Base-by-base conservation (phyloP, 2,329 filamentous ascomycete species). In the Ceratocystis albifundus region DNA sequence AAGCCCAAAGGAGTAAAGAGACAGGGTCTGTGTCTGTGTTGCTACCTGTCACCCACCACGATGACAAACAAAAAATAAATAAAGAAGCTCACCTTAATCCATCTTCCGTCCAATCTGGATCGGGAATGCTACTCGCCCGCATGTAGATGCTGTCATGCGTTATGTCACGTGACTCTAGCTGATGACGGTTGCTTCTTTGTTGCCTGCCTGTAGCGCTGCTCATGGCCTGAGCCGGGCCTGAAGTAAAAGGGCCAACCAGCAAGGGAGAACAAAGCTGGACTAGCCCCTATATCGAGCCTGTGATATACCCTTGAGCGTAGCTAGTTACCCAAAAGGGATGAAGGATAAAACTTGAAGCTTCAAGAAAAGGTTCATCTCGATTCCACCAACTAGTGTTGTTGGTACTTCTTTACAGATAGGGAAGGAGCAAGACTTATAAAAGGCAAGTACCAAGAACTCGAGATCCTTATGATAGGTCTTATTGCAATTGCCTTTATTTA, bases 1-100 rank as follows among this genome's bases (percentile, higher is more conserved):
- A 30, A 32, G 55, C 55, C 55, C 7, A 36, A 59, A 59, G 55
- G 55, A 36, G 55, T 44, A 62, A 62, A 62, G 53, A 63, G 55
- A 17, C 20, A 59, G 55, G 55, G 55, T 57, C 53, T 57, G 53
- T 59, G 61, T 32, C 61, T 50, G 61, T 22, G 55, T 59, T 63
- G 46, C 44, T 50, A 45, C 17, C 61, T 20, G 25, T 63, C 22
- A 22, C 61, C 25, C 28, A n/a, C 28, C 61, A 41, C 41, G 44
- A 17, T 36, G 55, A 32, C 55, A 17, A n/a, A 30, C 55, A 59
- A 5, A 25, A 22, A 28, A 22, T 20, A 32, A 30, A 32, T 32
- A 59, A 59, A 59, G 12, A 59, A 36, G 55, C 55, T n/a, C 55
- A 59, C 7, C 55, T 59, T 59, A 30, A 32, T 32, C 55, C 28